phyloP scores from a whole-genome alignment of 768 basidiomycete species.

The Daedalea quercina region DNA sequence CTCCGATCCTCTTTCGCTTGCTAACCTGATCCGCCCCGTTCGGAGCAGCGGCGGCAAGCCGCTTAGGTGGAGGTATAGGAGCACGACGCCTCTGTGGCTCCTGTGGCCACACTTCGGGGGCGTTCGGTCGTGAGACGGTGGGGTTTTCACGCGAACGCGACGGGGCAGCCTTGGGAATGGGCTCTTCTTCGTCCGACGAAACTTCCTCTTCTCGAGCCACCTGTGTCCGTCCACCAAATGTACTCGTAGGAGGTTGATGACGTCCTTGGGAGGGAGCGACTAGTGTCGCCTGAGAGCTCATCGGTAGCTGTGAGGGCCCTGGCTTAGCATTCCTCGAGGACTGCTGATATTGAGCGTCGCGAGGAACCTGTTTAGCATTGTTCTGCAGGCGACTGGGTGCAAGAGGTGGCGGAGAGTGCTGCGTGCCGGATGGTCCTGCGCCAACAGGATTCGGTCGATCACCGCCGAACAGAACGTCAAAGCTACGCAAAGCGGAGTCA shows the following conservation, averaged over 20 bases:
- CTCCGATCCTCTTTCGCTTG: neutral
- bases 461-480: neutral
- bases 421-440: conserved; percentile 13
- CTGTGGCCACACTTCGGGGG: neutral
- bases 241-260: neutral
- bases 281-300: conserved; percentile 5
- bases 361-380: neutral
- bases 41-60: neutral
- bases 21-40: neutral
- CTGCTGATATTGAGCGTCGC: neutral
- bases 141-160: neutral
- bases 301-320: neutral
- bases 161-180: neutral
- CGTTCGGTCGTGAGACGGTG: neutral
- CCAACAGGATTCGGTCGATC: conserved; percentile 6
- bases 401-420: conserved; percentile 4
- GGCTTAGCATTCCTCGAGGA: neutral
- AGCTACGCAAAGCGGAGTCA: neutral
- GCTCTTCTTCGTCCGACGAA: neutral
- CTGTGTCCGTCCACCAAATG: neutral
- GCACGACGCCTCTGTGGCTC: neutral
- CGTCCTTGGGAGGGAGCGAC: neutral
- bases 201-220: neutral
- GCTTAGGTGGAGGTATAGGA: neutral
- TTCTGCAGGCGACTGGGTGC: too few relatives aligned